Percentiles rank a stretch among this genome's conserved stretches.
Evolutionary conservation across 306 rosid genomes (phyloP).

Genomic region (Hylodesmum podocarpum): DNA sequence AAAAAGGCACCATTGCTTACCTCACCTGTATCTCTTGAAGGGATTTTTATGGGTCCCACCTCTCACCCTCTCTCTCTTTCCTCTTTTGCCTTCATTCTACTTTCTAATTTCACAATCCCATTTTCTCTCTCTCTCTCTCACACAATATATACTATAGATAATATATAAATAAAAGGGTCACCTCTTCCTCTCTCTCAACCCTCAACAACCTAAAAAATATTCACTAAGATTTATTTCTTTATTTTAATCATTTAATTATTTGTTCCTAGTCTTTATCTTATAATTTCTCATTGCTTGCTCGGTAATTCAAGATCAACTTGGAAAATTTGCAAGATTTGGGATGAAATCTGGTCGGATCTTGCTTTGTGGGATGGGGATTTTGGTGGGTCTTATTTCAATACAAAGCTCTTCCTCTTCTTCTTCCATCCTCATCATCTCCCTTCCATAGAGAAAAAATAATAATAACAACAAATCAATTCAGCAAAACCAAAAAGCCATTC

Average conservation of each 20-base stretch:
- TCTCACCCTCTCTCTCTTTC: not conserved
- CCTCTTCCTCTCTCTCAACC: conserved; percentile 5
- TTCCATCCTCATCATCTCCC: conserved; percentile 19
- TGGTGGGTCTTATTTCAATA: conserved; percentile 66
- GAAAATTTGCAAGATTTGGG: conserved; percentile 78
- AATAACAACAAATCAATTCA: too few relatives aligned
- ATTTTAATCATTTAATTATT: conserved; percentile 31
- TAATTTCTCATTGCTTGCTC: conserved; percentile 64
- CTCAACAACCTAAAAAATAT: conserved; percentile 43
- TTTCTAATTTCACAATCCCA: not conserved
- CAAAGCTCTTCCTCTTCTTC: conserved; percentile 35
- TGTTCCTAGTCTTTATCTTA: conserved; percentile 4
- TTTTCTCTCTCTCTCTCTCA: not conserved
- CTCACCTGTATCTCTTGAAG: conserved; percentile 78
- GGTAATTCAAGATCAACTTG: conserved; percentile 74
- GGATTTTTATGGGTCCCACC: conserved; percentile 73
- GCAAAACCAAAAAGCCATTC: not conserved
- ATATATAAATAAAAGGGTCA: conserved; percentile 38
- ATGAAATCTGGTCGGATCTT: conserved; percentile 98
- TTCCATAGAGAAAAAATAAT: too few relatives aligned
- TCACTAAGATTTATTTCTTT: conserved; percentile 32
- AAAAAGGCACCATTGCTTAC: conserved; percentile 56
- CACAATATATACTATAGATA: not conserved
- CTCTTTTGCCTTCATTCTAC: not conserved
- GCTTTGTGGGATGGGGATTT: conserved; percentile 81